Evolutionary conservation across 148 eudicot genomes (phyloP), one percentile per base, ranked within the genome.

Genomic region (Vaccinium myrtillus): DNA sequence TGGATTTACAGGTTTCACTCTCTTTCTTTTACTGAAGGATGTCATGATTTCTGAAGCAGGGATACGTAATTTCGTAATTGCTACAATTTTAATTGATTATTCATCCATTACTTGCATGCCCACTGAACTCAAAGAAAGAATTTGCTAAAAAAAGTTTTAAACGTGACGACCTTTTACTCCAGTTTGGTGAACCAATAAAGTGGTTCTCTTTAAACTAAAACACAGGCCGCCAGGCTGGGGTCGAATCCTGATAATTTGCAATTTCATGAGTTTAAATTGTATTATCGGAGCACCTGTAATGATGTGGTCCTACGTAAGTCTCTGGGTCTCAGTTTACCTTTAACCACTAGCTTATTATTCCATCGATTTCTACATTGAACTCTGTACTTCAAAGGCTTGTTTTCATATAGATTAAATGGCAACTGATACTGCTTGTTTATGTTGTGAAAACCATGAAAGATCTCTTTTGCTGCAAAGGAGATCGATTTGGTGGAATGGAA

Each of bases 401-500:
- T 36, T 36, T 36, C 3, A 1, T 36, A 36, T 14, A 6, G 51
- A 51, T 53, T 63, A 5, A 55, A 55, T 75, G 67, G 8, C 27
- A 36, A 21, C 23, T 71, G 32, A 80, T 13, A 84, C 75, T 84
- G 51, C 15, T 80, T 87, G 39, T 83, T 85, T 79, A 12, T 81
- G 50, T 81, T 86, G 46, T 79, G 79, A 83, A 82, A 86, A 82
- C 46, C 59, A 54, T 77, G 65, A 14, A 73, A 95, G 99, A 88
- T 97, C 61, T 88, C 93, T 8, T 91, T 97, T 67, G 89, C 98
- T 51, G 96, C 92, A 50, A 97, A 97, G 92, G 99, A 97, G 75
- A 83, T 90, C 16, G 98, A 97, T 80, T 87, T 90, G 86, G 88
- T 88, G 67, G 93, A 95, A 91, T 97, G 99, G 99, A 97, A 92